Evolutionary conservation across 2,329 filamentous ascomycete genomes (phyloP).

Genomic region (Penicillium decumbens): DNA sequence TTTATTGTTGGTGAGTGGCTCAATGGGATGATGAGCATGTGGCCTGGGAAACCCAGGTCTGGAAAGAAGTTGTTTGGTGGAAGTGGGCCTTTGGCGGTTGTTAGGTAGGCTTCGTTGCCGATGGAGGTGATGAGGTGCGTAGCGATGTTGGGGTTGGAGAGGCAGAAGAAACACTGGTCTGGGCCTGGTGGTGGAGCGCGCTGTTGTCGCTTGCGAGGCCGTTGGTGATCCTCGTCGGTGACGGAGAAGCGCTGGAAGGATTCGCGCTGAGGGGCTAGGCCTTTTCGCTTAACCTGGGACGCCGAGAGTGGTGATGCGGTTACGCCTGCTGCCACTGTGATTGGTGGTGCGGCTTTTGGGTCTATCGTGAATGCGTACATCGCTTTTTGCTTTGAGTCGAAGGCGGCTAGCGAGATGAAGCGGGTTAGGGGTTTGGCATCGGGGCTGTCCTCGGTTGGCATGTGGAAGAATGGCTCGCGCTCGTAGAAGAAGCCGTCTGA

Average conservation of each 20-base stretch:
- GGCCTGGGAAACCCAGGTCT: constrained; percentile 69
- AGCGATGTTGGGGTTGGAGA: constrained; percentile 77
- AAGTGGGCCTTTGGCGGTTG: constrained; percentile 86
- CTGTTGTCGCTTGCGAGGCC: constrained; percentile 38
- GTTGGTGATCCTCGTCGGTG: constrained; percentile 36
- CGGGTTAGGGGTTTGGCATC: constrained; percentile 65
- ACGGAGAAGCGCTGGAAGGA: constrained; percentile 39
- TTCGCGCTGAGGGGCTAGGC: constrained; percentile 32
- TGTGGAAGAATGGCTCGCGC: constrained; percentile 84
- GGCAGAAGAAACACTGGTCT: constrained; percentile 88
- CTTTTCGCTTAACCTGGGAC: constrained; percentile 56
- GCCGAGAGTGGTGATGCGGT: constrained; percentile 65
- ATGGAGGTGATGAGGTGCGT: constrained; percentile 88
- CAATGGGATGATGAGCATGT: constrained; percentile 87
- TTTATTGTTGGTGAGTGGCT: constrained; percentile 72
- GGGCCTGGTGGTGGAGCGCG: constrained; percentile 57
- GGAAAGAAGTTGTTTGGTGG: constrained; percentile 67
- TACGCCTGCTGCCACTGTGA: constrained; percentile 62
- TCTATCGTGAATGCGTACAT: constrained; percentile 64
- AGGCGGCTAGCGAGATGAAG: constrained; percentile 83
- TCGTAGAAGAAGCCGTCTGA: constrained; percentile 74
- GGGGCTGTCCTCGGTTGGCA: constrained; percentile 49
- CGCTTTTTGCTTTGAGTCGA: constrained; percentile 66
- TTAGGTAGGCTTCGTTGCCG: constrained; percentile 80
- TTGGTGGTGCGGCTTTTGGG: constrained; percentile 54